These are phyloP conservation scores for Komagataea norvegica DNA, from an alignment of 1,139 yeast genomes.

Conservation along the genomic window DNA sequence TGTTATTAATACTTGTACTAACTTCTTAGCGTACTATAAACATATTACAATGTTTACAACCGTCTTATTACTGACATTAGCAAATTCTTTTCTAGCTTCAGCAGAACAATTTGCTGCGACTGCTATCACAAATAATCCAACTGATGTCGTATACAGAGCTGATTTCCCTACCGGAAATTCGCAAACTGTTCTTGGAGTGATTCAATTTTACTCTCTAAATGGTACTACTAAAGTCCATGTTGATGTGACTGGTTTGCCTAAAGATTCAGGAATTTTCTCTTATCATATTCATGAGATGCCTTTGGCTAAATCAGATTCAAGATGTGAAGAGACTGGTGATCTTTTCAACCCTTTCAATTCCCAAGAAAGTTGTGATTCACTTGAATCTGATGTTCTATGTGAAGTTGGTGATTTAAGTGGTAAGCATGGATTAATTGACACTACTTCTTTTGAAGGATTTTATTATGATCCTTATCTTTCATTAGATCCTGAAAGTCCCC, in stretches of 20 bases:
- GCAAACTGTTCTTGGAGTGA: constrained; percentile 41
- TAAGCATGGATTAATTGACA: constrained; percentile 54
- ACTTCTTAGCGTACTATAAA: too few species aligned
- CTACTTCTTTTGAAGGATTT: constrained; percentile 50
- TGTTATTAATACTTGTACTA: neutral
- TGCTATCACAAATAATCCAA: constrained; percentile 40
- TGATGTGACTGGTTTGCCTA: constrained; percentile 54
- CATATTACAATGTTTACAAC: constrained; percentile 10
- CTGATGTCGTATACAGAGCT: constrained; percentile 49
- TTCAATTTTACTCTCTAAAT: constrained; percentile 43
- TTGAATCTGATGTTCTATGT: constrained; percentile 47
- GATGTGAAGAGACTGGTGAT: constrained; percentile 45
- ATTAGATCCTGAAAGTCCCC: constrained; percentile 41
- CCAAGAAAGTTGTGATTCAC: constrained; percentile 39
- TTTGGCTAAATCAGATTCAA: constrained; percentile 36
- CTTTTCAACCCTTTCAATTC: constrained; percentile 54
- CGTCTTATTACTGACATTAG: constrained; percentile 9
- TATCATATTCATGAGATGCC: constrained; percentile 54
- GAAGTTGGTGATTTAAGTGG: constrained; percentile 63
- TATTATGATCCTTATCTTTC: constrained; percentile 53
- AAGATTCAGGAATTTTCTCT: constrained; percentile 51
- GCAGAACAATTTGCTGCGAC: constrained; percentile 23
- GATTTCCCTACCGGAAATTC: constrained; percentile 48
- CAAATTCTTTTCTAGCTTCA: constrained; percentile 11
- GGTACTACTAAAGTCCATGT: constrained; percentile 53